Conservation (phyloP, 2,329 filamentous ascomycete genomes). For the Paraphaeosphaeria sporulosa region DNA sequence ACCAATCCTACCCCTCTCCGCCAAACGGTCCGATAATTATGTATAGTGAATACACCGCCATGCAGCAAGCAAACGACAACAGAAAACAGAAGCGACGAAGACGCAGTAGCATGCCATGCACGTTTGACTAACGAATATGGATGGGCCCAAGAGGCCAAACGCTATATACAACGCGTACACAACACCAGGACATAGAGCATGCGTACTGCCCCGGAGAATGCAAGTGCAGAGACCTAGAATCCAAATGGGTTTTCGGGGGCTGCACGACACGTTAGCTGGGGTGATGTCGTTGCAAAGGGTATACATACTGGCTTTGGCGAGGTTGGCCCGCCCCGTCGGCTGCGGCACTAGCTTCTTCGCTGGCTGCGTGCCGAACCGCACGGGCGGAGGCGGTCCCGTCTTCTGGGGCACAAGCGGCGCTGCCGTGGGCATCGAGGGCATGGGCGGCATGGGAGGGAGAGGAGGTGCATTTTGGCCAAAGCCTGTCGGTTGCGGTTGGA, state of each 20-base stretch:
- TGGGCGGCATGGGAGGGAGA: constrained; percentile 64
- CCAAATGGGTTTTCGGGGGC: constrained; percentile 76
- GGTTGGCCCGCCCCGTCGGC: constrained; percentile 89
- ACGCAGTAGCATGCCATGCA: neutral
- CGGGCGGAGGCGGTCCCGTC: constrained; percentile 84
- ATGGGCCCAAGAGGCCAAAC: constrained; percentile 9
- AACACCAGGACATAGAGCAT: constrained; percentile 8
- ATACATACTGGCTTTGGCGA: constrained; percentile 93
- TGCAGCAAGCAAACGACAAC: neutral
- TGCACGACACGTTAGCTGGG: constrained; percentile 48
- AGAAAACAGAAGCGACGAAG: constrained; percentile 5
- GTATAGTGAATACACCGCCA: constrained; percentile 9
- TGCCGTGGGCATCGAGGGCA: constrained; percentile 64
- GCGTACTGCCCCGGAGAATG: neutral
- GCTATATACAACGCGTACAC: constrained; percentile 19
- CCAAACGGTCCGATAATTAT: constrained; percentile 7
- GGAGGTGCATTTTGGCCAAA: constrained; percentile 55
- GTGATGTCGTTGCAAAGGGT: neutral
- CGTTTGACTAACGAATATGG: constrained; percentile 6
- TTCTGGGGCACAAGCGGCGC: constrained; percentile 76
- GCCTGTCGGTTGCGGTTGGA: constrained; percentile 63
- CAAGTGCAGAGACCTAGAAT: constrained; percentile 57
- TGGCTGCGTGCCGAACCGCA: constrained; percentile 82
- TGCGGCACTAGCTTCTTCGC: constrained; percentile 83
- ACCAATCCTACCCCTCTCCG: neutral